Evolutionary conservation across 345 rosid genomes (phyloP), one percentile per base, ranked within the genome.

Genomic region (Pelargonium nanum): DNA sequence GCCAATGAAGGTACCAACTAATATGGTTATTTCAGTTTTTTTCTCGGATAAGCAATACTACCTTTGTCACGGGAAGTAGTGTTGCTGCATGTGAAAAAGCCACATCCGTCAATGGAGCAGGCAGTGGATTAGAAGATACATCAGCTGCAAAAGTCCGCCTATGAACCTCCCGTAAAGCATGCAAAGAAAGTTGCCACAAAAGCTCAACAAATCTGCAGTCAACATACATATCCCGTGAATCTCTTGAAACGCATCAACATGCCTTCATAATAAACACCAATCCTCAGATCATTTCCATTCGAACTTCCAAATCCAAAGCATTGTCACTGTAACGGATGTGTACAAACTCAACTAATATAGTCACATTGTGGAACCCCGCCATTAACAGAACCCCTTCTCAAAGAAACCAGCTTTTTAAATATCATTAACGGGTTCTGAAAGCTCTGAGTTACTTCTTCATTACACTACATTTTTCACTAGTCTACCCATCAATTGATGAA

Each of bases 81-180:
- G 99, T 87, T 62, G 99, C 92, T 64, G 99, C 99, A 75, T 93
- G 99, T 66, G 96, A 89, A 77, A 89, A 93, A 19, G 97, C 88
- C 28, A 93, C 97, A 64, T 89, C 99, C n/a, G 97, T 93, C 51
- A 93, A 73, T 26, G 97, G 82, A 70, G 96, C 88, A 70, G 99
- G 99, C 54, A 93, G 64, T 2, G 99, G 96, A 62, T 80, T 89
- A 59, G 92, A 83, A 59, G 85, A 85, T 22, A 84, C 85, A 79
- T 93, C 99, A 56, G 84, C 77, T 48, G 96, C 75, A 84, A 93
- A 93, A 34, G 96, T 93, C 63, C 97, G 79, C 59, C 96, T 83
- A 59, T 93, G 96, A 70, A 93, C 99, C 78, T 93, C 99, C 56
- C 95, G 74, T 57, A 93, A 58, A 2, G 99, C 99, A 83, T 93